phyloP scores from a whole-genome alignment of 2,329 filamentous ascomycete species.

The Pseudogymnoascus sp. region DNA sequence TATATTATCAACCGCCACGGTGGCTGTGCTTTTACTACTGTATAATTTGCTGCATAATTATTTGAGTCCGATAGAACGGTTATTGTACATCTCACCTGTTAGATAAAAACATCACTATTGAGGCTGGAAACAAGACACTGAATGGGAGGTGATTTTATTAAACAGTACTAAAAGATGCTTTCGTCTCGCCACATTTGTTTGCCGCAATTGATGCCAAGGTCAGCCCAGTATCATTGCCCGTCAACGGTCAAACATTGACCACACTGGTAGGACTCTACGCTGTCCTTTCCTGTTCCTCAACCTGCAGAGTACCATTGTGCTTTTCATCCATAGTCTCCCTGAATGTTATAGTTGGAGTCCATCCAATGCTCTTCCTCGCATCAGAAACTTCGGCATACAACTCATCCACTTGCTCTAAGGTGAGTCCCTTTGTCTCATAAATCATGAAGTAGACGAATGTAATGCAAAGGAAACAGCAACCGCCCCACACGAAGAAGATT shows the following conservation, averaged over 20 bases:
- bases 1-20: neutral
- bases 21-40: neutral
- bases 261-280: neutral
- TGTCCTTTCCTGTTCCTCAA: neutral
- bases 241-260: neutral
- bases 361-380: constrained; percentile 61
- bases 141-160: neutral
- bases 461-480: constrained; percentile 61
- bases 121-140: neutral
- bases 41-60: neutral
- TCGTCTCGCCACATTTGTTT: neutral
- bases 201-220: neutral
- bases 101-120: neutral
- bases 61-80: neutral
- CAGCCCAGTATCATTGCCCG: neutral
- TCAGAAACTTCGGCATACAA: constrained; percentile 64
- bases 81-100: neutral
- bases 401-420: constrained; percentile 69
- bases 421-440: constrained; percentile 69
- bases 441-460: constrained; percentile 69
- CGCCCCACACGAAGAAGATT: constrained; percentile 76
- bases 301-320: neutral
- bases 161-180: neutral
- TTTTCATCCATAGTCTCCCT: constrained; percentile 11
- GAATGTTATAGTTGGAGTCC: constrained; percentile 32